These are phyloP conservation scores for Leccinellum rugosiceps DNA, from an alignment of 768 basidiomycete species.

Conservation along the genomic window DNA sequence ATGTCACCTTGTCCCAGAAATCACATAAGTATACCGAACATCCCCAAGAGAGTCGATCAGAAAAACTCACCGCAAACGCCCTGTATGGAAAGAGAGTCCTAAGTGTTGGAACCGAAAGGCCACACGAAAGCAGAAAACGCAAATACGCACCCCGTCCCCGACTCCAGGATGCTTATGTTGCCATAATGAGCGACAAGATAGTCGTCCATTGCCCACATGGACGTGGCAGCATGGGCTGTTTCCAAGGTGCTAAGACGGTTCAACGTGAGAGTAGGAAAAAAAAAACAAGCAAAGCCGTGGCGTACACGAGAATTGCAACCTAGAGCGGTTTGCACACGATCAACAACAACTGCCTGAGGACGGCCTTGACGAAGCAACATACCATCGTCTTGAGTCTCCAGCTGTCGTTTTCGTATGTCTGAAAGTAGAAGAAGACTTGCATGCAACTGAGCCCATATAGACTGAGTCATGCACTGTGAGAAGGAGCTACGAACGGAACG, in stretches of 20 bases:
- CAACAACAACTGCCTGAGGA: background rate
- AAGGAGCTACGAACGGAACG: background rate
- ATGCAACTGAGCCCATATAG: slow-evolving; percentile 28
- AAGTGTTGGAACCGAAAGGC: slow-evolving; percentile 6
- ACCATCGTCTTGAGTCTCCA: slow-evolving; percentile 7
- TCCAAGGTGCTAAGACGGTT: slow-evolving; percentile 16
- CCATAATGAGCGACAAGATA: slow-evolving; percentile 21
- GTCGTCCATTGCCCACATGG: slow-evolving; percentile 23
- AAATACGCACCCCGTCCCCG: background rate
- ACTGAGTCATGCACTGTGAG: slow-evolving; percentile 7
- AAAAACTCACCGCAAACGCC: too few species aligned
- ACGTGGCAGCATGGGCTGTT: slow-evolving; percentile 18
- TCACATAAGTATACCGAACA: background rate
- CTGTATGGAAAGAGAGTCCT: too few species aligned
- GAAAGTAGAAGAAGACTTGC: slow-evolving; percentile 28
- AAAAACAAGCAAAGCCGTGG: too few species aligned
- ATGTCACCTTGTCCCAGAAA: too few species aligned
- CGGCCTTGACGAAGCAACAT: background rate
- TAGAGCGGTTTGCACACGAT: background rate
- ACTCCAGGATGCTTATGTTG: background rate
- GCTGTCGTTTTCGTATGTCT: slow-evolving; percentile 18
- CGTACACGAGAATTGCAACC: slow-evolving; percentile 22
- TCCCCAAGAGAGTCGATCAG: too few species aligned
- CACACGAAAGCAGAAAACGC: background rate
- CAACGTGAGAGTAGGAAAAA: too few species aligned